Base-by-base conservation (phyloP, 106 monocot genomes). In the Dactylorhiza incarnata region DNA sequence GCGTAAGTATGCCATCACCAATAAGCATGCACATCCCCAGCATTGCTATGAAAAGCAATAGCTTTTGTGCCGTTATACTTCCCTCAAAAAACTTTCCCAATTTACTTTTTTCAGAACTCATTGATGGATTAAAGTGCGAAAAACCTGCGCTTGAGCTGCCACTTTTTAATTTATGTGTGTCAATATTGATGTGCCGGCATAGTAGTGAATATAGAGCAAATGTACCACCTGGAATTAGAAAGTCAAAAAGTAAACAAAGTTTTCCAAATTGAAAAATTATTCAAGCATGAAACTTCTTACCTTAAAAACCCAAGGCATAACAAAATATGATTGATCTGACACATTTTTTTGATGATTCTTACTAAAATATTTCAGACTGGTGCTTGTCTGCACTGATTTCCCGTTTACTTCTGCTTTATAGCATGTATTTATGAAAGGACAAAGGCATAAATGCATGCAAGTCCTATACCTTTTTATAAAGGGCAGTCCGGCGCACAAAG, bases 11-110 rank as follows among this genome's bases (percentile, higher is more conserved):
- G 74, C 93, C 93, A 77, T 93, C 93, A 48, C 93, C 93, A 59
- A 93, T 93, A 24, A 93, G 87, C 93, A 93, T 93, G 84, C 93
- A 93, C 78, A 88, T 82, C 5, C 93, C 93, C 12, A 87, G 63
- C 46, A 93, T 88, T 50, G 90, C 85, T 23, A 88, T 75, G 49
- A 93, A 86, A 6, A 90, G 86, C 25, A 93, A 23, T 22, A 88
- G 48, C 71, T 82, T 82, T 55, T 86, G 73, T 20, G 90, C 72
- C 16, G 68, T 75, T 54, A 88, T 80, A 76, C 84, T 93, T 24
- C 74, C 45, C 74, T 93, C 93, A 17, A 93, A 50, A 56, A 86
- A 90, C 54, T 66, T 90, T 26, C 79, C 82, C 1, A 90, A 73
- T 67, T 76, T 82, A 53, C 74, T 84, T 47, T 1, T 82, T 44